A percentile compares a stretch with the other conserved stretches of the same genome.
phyloP scores from a whole-genome alignment of 2,329 filamentous ascomycete species.

The Apiospora koreana region DNA sequence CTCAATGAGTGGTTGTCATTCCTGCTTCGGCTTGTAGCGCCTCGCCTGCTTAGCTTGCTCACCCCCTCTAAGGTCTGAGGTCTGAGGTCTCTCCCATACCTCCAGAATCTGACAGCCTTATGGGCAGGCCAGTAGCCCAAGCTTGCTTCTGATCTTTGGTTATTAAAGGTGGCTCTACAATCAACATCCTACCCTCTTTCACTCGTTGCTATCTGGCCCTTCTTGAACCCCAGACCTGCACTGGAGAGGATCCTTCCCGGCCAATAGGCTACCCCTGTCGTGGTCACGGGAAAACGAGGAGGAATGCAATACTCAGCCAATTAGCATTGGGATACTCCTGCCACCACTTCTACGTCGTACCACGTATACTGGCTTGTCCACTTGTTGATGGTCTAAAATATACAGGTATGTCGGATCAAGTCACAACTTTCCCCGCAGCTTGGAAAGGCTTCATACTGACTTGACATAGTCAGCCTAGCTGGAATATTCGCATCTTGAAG shows the following conservation, averaged over 20 bases:
- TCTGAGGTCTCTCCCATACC: not conserved
- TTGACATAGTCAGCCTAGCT: not conserved
- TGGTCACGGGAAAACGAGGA: not conserved
- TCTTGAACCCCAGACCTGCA: not conserved
- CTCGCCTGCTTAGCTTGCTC: not conserved
- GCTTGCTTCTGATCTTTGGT: not conserved
- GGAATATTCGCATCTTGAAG: not conserved
- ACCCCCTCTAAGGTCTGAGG: no score
- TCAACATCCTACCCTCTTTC: not conserved
- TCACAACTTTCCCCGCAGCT: not conserved
- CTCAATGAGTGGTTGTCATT: not conserved
- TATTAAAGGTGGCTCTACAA: not conserved
- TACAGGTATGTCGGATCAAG: not conserved
- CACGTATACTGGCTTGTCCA: not conserved
- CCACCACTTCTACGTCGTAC: not conserved
- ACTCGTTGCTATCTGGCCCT: not conserved
- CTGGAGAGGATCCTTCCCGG: not conserved
- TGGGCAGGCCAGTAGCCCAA: not conserved
- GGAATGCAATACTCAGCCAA: not conserved
- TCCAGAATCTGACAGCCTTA: not conserved
- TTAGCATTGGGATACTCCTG: not conserved
- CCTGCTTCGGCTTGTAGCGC: not conserved
- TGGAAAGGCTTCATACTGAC: not conserved
- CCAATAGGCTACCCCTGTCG: constrained; percentile 2
- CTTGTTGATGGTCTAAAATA: not conserved